phyloP scores from a whole-genome alignment of 2,329 filamentous ascomycete species.

The Clarireedia homoeocarpa region DNA sequence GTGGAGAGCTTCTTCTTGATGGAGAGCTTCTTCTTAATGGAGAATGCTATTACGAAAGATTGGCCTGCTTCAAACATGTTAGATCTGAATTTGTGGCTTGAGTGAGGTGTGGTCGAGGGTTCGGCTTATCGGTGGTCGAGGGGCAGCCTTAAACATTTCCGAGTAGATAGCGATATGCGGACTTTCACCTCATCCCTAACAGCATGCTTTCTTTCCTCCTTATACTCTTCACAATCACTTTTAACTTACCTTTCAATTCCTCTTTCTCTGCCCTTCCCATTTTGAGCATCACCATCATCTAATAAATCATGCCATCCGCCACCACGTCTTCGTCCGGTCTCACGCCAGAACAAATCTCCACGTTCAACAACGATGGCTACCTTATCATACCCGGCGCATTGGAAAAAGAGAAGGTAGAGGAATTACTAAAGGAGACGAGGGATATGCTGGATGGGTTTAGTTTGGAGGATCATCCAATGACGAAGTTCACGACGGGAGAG shows the following conservation, averaged over 20 bases:
- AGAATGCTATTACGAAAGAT: too few relatives aligned
- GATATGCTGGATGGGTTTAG: slow-evolving; percentile 67
- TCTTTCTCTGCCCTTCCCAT: not conserved
- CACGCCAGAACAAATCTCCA: slow-evolving; percentile 59
- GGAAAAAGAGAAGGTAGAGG: slow-evolving; percentile 51
- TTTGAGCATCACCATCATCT: not conserved
- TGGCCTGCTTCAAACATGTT: too few relatives aligned
- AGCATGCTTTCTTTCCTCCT: too few relatives aligned
- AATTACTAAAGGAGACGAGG: slow-evolving; percentile 68
- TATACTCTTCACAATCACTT: too few relatives aligned
- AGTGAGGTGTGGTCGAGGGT: too few relatives aligned
- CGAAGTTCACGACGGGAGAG: slow-evolving; percentile 83
- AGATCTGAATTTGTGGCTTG: too few relatives aligned
- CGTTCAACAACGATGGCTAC: slow-evolving; percentile 80
- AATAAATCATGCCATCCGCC: not conserved
- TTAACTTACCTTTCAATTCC: not conserved
- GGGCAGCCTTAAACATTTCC: too few relatives aligned
- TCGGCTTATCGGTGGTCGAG: too few relatives aligned
- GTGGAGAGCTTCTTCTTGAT: too few relatives aligned
- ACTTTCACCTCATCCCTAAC: too few relatives aligned
- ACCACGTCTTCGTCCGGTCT: slow-evolving; percentile 36
- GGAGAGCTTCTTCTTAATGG: too few relatives aligned
- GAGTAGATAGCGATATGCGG: too few relatives aligned
- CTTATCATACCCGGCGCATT: slow-evolving; percentile 78
- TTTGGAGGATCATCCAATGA: slow-evolving; percentile 82